Conservation (phyloP, 345 rosid species). For the Trapa incisa region DNA sequence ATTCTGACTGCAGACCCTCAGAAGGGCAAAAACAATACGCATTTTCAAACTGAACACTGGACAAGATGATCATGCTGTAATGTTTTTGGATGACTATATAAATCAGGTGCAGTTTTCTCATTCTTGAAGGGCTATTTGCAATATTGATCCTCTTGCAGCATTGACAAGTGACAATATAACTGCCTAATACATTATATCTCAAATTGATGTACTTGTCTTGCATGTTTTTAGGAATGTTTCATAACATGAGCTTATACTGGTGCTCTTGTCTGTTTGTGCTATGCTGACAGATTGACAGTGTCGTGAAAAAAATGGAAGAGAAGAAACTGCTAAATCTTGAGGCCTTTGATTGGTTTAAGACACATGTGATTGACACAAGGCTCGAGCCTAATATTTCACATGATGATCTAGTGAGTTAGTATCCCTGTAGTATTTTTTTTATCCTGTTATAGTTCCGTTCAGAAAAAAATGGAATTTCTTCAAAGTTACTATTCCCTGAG, state of each 20-base stretch:
- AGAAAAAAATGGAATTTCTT: conserved; percentile 9
- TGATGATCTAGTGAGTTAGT: conserved; percentile 63
- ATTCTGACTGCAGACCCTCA: conserved; percentile 34
- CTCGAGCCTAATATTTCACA: conserved; percentile 66
- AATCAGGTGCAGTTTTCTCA: conserved; percentile 33
- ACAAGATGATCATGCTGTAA: conserved; percentile 81
- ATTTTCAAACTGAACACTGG: conserved; percentile 77
- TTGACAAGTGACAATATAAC: not conserved
- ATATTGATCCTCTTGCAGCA: not conserved
- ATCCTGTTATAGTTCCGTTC: not conserved
- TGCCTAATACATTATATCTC: not conserved
- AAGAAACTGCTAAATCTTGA: conserved; percentile 40
- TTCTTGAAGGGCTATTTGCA: conserved; percentile 2
- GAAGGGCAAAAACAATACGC: conserved; percentile 63
- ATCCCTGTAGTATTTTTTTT: conserved; percentile 7
- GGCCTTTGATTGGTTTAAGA: conserved; percentile 67
- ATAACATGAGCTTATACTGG: no score
- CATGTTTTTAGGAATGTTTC: no score
- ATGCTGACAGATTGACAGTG: conserved; percentile 8
- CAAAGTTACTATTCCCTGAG: not conserved
- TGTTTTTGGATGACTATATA: conserved; percentile 78
- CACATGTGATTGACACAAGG: conserved; percentile 56
- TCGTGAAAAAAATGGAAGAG: conserved; percentile 53
- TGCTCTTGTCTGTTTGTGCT: no score
- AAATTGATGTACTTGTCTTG: no score